Conservation (phyloP, 2,329 filamentous ascomycete species). For the Neofusicoccum kwambonambiense region DNA sequence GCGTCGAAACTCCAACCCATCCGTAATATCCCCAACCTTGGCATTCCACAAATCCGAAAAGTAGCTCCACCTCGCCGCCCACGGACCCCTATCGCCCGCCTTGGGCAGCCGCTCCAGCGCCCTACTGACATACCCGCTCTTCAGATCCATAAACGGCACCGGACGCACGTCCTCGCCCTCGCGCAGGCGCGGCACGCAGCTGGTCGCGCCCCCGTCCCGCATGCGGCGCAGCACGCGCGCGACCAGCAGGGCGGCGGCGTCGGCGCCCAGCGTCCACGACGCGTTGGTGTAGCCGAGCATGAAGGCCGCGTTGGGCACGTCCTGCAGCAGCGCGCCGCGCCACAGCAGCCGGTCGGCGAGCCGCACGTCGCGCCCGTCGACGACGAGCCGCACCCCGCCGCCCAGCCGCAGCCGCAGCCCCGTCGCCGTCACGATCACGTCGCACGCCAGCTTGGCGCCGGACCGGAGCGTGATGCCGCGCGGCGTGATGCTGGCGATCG, state of each 20-base stretch:
- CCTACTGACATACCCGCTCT: slow-evolving; percentile 45
- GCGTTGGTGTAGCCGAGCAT: slow-evolving; percentile 61
- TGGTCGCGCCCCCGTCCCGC: slow-evolving; percentile 20
- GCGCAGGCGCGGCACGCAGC: background rate
- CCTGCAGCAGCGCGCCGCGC: slow-evolving; percentile 61
- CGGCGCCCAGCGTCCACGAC: slow-evolving; percentile 62
- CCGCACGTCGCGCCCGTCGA: slow-evolving; percentile 52
- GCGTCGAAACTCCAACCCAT: slow-evolving; percentile 35
- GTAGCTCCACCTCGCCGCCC: slow-evolving; percentile 45
- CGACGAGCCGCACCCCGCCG: slow-evolving; percentile 50
- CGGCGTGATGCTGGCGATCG: slow-evolving; percentile 51
- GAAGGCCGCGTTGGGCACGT: slow-evolving; percentile 60
- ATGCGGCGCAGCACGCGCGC: slow-evolving; percentile 54
- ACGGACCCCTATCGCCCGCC: slow-evolving; percentile 44
- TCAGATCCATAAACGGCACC: slow-evolving; percentile 32
- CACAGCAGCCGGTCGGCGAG: slow-evolving; percentile 55
- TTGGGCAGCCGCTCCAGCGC: slow-evolving; percentile 47
- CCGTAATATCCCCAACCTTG: slow-evolving; percentile 42
- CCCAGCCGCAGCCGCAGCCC: slow-evolving; percentile 58
- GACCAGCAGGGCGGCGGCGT: slow-evolving; percentile 52
- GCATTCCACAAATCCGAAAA: slow-evolving; percentile 44
- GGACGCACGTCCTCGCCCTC: background rate
- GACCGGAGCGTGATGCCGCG: slow-evolving; percentile 48
- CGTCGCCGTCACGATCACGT: slow-evolving; percentile 65
- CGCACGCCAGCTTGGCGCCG: slow-evolving; percentile 47